Evolutionary conservation across 495 filamentous ascomycete species (phyloP).

Genomic region (Aspergillus bertholletiae): DNA sequence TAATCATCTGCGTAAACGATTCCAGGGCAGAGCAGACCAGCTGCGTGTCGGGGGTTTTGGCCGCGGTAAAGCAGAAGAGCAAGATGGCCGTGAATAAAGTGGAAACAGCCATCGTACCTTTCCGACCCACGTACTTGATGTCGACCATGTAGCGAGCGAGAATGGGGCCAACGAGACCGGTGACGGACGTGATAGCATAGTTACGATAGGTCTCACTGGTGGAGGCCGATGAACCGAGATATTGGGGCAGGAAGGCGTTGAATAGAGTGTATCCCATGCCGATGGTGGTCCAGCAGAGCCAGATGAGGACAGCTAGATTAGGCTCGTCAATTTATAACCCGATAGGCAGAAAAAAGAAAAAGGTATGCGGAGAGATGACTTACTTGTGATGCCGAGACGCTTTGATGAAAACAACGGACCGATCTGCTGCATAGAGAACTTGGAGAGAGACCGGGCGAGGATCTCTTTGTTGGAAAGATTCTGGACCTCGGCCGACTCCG

Average conservation of each 20-base stretch:
- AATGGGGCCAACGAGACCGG: conserved; percentile 54
- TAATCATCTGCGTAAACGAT: conserved; percentile 61
- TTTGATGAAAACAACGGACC: conserved; percentile 51
- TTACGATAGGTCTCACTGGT: conserved; percentile 60
- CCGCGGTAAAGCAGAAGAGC: conserved; percentile 56
- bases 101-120: conserved; percentile 54
- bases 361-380: too few relatives aligned
- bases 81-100: conserved; percentile 54
- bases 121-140: conserved; percentile 56
- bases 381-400: conserved; percentile 45
- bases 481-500: conserved; percentile 28
- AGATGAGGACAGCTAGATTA: conserved; percentile 39
- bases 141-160: conserved; percentile 54
- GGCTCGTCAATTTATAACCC: too few relatives aligned
- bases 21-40: conserved; percentile 51
- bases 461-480: conserved; percentile 42
- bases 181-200: conserved; percentile 56
- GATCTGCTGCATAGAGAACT: conserved; percentile 54
- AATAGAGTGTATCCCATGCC: conserved; percentile 58
- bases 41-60: conserved; percentile 44
- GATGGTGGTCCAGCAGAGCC: conserved; percentile 56
- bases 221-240: conserved; percentile 44
- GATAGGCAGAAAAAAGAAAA: too few relatives aligned
- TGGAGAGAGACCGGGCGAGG: conserved; percentile 47
- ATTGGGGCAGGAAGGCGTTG: conserved; percentile 59